phyloP scores from a whole-genome alignment of 1,139 yeast genomes.

The Protomyces pachydermus region DNA sequence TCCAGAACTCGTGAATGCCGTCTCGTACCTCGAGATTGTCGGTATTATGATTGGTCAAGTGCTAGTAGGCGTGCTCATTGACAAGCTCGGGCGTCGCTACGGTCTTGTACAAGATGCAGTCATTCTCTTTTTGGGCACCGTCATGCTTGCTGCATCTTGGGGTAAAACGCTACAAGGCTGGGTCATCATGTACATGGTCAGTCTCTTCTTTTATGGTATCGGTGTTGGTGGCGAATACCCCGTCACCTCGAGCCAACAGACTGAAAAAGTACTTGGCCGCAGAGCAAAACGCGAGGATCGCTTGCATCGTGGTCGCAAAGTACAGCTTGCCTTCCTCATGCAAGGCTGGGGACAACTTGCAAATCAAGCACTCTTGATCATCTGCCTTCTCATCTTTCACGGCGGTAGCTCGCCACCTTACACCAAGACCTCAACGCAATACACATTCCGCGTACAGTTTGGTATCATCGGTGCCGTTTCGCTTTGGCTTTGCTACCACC shows the following conservation, averaged over 20 bases:
- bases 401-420: slow-evolving; percentile 58
- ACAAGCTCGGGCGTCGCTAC: slow-evolving; percentile 86
- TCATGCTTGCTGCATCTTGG: slow-evolving; percentile 61
- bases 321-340: slow-evolving; percentile 43
- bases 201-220: slow-evolving; percentile 56
- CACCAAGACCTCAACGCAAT: slow-evolving; percentile 46
- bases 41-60: slow-evolving; percentile 94
- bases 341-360: slow-evolving; percentile 47
- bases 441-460: slow-evolving; percentile 42
- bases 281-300: slow-evolving; percentile 40
- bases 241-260: slow-evolving; percentile 61
- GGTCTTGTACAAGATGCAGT: slow-evolving; percentile 44
- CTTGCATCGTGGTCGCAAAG: slow-evolving; percentile 44
- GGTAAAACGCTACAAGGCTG: slow-evolving; percentile 42
- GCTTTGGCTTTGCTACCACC: slow-evolving; percentile 42
- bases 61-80: slow-evolving; percentile 80
- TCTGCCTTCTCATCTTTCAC: slow-evolving; percentile 42
- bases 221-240: slow-evolving; percentile 99
- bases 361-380: slow-evolving; percentile 42
- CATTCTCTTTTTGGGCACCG: slow-evolving; percentile 55
- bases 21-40: slow-evolving; percentile 45
- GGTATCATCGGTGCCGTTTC: slow-evolving; percentile 43
- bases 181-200: slow-evolving; percentile 59
- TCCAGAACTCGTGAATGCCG: slow-evolving; percentile 40
- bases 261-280: slow-evolving; percentile 44